Evolutionary conservation across 495 filamentous ascomycete genomes (phyloP).

Genomic region (Penicillium ucsense): DNA sequence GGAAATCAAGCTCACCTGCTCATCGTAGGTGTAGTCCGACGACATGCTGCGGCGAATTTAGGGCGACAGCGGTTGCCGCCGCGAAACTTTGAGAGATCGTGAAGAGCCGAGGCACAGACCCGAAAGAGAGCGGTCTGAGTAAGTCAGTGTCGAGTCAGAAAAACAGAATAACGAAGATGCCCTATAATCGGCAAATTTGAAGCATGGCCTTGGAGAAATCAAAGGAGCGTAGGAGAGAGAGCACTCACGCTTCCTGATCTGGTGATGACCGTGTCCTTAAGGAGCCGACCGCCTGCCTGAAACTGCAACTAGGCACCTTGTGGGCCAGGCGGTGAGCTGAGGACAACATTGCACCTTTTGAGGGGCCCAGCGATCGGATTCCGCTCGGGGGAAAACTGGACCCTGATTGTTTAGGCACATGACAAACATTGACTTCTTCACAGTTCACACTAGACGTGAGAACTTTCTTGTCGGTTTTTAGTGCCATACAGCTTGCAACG

Average conservation of each 20-base stretch:
- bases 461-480: too few relatives aligned
- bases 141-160: background rate
- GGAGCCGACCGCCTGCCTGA: slow-evolving; percentile 14
- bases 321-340: slow-evolving; percentile 12
- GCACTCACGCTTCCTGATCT: slow-evolving; percentile 20
- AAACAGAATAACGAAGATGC: background rate
- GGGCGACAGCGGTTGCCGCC: slow-evolving; percentile 32
- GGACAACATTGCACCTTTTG: slow-evolving; percentile 7
- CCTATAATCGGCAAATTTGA: slow-evolving; percentile 8
- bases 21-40: slow-evolving; percentile 96
- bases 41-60: slow-evolving; percentile 58
- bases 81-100: slow-evolving; percentile 21
- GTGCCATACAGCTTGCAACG: too few relatives aligned
- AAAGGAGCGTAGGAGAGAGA: slow-evolving; percentile 21
- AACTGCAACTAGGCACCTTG: slow-evolving; percentile 1
- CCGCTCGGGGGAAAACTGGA: too few relatives aligned
- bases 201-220: slow-evolving; percentile 16
- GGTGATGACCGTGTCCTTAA: slow-evolving; percentile 27
- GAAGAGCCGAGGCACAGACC: slow-evolving; percentile 8
- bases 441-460: too few relatives aligned
- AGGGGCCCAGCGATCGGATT: background rate
- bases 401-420: too few relatives aligned
- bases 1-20: slow-evolving; percentile 47
- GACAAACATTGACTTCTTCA: too few relatives aligned
- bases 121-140: slow-evolving; percentile 1